Base-by-base conservation (phyloP, 768 basidiomycete genomes). In the Hygrocybe coccinea region DNA sequence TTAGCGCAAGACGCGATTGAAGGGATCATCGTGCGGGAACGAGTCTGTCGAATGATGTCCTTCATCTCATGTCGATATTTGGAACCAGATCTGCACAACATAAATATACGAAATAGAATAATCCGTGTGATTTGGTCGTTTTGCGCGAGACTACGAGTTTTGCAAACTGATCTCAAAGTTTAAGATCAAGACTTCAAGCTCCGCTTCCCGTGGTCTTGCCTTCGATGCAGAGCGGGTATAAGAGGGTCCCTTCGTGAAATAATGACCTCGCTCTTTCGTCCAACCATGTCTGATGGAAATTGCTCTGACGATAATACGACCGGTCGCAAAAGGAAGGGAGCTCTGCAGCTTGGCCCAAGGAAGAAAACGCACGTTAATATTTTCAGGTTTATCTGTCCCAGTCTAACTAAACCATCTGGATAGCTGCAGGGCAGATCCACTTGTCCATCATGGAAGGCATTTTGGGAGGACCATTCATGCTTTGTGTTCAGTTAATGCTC, bases 1-100 rank as follows among this genome's bases (percentile, higher is more conserved):
- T 89, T 89, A 15, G 87, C 88, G 60, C 81, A 84, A 63, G 87
- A 90, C 64, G 86, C 87, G n/a, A 76, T 84, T 22, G 77, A 82
- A 11, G 89, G 88, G 8, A 79, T 72, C 14, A 79, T 90, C 21
- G 69, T 78, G 50, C 70, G 22, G 69, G 70, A 14, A 65, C 62
- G 50, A 66, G 65, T 41, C 64, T 81, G 12, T 79, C 82, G 19
- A 69, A 70, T 34, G 71, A 67, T 6, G 83, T 83, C 41, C 71
- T 87, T 65, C 74, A 81, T 57, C 75, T 91, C 60, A 82, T 91
- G 72, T 52, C 78, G 81, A 52, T 97, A 95, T 73, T 76, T 99
- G 56, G 85, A 92, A 59, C 87, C 89, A 14, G 83, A 55, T 62
- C 76, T 1, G 29, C 29, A 29, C 29, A n/a, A n/a, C n/a, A n/a